Conservation (phyloP, 495 filamentous ascomycete genomes). For the Penicillium steckii region DNA sequence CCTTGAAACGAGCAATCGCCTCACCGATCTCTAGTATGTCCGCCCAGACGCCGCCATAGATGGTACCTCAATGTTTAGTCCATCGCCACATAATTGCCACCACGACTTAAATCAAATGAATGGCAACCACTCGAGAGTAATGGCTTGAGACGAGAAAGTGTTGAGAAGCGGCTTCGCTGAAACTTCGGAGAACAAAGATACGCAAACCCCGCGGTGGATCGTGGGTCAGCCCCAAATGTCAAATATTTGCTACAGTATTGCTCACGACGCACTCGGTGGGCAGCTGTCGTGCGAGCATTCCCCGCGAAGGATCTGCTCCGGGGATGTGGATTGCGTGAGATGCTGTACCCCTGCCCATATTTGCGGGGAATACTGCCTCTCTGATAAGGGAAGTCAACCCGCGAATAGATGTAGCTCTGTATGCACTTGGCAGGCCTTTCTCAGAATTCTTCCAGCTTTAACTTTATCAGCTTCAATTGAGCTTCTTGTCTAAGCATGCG, state of each 20-base stretch:
- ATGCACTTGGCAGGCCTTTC: too few species aligned
- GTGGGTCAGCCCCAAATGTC: neutral
- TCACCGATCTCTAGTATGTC: neutral
- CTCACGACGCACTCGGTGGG: too few species aligned
- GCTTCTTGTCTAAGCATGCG: neutral
- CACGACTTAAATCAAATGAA: neutral
- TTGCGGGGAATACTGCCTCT: slow-evolving; percentile 3
- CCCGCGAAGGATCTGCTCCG: slow-evolving; percentile 4
- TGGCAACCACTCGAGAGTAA: neutral
- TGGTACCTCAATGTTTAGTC: slow-evolving; percentile 1
- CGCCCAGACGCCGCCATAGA: neutral
- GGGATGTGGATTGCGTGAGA: slow-evolving; percentile 11
- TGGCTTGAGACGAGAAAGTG: neutral
- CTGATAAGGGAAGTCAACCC: neutral
- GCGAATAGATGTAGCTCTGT: neutral
- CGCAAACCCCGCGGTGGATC: slow-evolving; percentile 9
- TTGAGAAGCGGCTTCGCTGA: neutral
- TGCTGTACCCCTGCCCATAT: slow-evolving; percentile 9
- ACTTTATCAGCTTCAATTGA: too few species aligned
- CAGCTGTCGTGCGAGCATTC: too few species aligned
- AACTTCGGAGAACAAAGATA: neutral
- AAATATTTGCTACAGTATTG: too few species aligned
- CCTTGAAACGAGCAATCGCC: slow-evolving; percentile 1
- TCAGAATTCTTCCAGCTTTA: neutral
- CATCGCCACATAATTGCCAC: slow-evolving; percentile 2